phyloP scores from a whole-genome alignment of 129 eudicot genomes.

The Apium graveolens region DNA sequence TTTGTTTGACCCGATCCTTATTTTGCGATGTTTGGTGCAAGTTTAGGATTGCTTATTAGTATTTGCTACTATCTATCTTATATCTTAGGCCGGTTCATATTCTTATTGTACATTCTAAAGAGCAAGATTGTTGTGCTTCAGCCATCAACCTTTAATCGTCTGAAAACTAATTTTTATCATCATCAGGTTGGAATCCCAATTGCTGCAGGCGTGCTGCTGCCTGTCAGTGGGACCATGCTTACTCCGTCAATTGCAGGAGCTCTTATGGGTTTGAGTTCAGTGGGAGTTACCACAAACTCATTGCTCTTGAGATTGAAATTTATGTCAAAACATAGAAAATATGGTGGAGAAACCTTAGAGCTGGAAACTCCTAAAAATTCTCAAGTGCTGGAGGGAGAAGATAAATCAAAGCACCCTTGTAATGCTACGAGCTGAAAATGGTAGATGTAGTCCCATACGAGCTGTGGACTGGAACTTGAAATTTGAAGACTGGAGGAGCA shows the following conservation, averaged over 20 bases:
- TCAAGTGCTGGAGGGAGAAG: conserved; percentile 21
- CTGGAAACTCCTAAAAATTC: conserved; percentile 13
- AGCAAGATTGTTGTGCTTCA: conserved; percentile 15
- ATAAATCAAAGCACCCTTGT: conserved; percentile 38
- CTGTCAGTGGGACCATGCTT: conserved; percentile 78
- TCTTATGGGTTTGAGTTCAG: conserved; percentile 90
- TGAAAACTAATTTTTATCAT: conserved; percentile 8
- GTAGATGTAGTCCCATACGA: not conserved
- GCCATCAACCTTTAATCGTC: not conserved
- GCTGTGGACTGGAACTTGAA: not conserved
- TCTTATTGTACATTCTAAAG: conserved; percentile 13
- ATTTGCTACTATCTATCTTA: not conserved
- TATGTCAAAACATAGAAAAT: conserved; percentile 36
- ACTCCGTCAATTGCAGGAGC: conserved; percentile 98
- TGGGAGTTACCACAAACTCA: conserved; percentile 91
- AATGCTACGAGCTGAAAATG: conserved; percentile 13
- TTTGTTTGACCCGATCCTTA: not conserved
- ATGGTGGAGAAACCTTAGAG: conserved; percentile 4
- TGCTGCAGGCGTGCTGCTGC: conserved; percentile 86
- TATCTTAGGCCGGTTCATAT: not conserved
- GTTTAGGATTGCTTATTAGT: not conserved
- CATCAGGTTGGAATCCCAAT: conserved; percentile 86
- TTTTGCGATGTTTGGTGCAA: not conserved
- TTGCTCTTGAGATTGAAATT: conserved; percentile 71
- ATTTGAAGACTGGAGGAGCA: not conserved